Evolutionary conservation across 2,329 filamentous ascomycete species (phyloP), one percentile per base, ranked within the genome.

Genomic region (Cladosporium halotolerans): DNA sequence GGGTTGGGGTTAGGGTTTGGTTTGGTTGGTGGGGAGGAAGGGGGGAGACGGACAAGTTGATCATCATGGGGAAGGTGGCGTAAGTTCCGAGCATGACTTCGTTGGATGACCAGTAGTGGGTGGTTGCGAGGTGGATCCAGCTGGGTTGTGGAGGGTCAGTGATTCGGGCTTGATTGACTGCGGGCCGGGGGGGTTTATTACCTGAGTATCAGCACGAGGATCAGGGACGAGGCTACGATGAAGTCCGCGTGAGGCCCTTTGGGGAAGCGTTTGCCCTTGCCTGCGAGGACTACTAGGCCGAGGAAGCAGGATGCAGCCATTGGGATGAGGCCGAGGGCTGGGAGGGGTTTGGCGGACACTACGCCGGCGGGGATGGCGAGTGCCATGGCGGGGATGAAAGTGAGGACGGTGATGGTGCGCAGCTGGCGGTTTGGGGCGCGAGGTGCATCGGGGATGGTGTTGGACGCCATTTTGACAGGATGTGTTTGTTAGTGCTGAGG

Each of bases 281-380:
- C 53, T 11, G 14, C 19, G 19, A 59, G 32, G n/a, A 56, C 49
- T 4, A 57, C 32, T 9, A 58, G 7, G 9, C 49, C 51, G 11
- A 46, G 34, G n/a, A 53, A 7, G 31, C 42, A 45, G 11, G 55
- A 59, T 40, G 59, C 36, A 10, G 51, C 46, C 57, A 62, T 57
- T n/a, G 61, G 58, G n/a, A 61, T 46, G 18, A 59, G 41, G 36
- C 54, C 58, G 10, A 60, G 36, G 18, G 52, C 46, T 1, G 55
- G 57, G 2, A 53, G n/a, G 5, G 52, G 5, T 9, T 49, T 16
- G 36, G n/a, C 9, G n/a, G 49, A 49, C n/a, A 38, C 19, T 45
- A 57, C 55, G 42, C 58, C 60, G 23, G 57, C 55, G 16, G 59
- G 45, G 38, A 61, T 55, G 16, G 57, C 39, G 52, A 62, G 54